Base-by-base conservation (phyloP, 306 rosid genomes). In the Hippophae gyantsensis region DNA sequence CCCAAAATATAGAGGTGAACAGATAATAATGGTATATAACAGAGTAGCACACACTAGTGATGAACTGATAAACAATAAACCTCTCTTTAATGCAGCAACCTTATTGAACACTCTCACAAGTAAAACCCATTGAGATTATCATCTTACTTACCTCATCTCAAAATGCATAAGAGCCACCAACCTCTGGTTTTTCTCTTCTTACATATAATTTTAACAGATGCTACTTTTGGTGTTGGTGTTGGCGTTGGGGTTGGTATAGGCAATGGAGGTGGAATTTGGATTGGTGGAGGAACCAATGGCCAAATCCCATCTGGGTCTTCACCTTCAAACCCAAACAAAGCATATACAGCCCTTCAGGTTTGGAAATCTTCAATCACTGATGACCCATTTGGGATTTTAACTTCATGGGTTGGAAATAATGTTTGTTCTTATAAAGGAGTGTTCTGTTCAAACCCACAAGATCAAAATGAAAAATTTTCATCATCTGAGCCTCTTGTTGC, bases 361-460 rank as follows among this genome's bases (percentile, higher is more conserved):
- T 92, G 99, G 99, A 92, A 92, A 80, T 83, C 96, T 5, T 81
- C 93, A 45, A 85, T 92, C 46, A 70, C 78, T 14, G 96, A 92
- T 3, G 99, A 92, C 72, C 96, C 99, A 26, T 49, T 69, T 4
- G 72, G 78, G 72, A 61, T 85, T 72, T 69, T 88, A 38, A 65
- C 56, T 9, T 62, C 77, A 49, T 92, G 99, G 99, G 79, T 65
- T 58, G 93, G 99, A 56, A 40, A 86, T 13, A 74, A 88, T 61
- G 93, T 92, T 44, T 92, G 99, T 79, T 73, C 96, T 58, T 92
- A 92, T 77, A 75, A 71, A 78, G 99, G 99, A 49, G 83, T 88
- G 6, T 92, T 92, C 65, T 92, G 99, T 73, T 69, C 83, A 42
- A 75, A 73, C 25, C 67, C 74, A 60, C 74, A 73, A 32, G 5